A percentile compares a stretch with the other conserved stretches of the same genome.
Evolutionary conservation across 192 early-diverging fungal genomes (phyloP).

Genomic region (Rhizophagus clarus): DNA sequence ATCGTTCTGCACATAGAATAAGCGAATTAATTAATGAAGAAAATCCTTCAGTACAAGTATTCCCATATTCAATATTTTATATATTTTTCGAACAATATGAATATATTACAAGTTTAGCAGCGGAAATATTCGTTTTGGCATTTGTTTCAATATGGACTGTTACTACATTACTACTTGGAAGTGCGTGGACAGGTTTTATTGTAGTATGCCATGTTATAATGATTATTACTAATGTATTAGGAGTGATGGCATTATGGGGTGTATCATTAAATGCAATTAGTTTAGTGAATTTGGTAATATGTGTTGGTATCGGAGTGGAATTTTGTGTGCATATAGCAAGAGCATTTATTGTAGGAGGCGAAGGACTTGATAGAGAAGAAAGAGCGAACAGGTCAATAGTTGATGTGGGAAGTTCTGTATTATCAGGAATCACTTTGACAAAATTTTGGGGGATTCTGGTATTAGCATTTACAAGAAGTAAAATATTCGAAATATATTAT

Average conservation of each 20-base stretch:
- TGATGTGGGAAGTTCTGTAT: constrained; percentile 66
- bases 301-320: constrained; percentile 69
- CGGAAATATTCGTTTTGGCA: constrained; percentile 52
- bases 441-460: constrained; percentile 69
- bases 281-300: constrained; percentile 66
- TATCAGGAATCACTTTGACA: constrained; percentile 65
- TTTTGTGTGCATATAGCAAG: constrained; percentile 69
- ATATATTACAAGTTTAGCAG: constrained; percentile 52
- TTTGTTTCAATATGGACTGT: constrained; percentile 56
- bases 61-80: constrained; percentile 66
- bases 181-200: constrained; percentile 51
- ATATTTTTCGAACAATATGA: constrained; percentile 72
- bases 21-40: constrained; percentile 48
- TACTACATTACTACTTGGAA: constrained; percentile 53
- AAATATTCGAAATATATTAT: constrained; percentile 72
- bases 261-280: constrained; percentile 66
- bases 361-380: constrained; percentile 44
- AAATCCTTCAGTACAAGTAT: constrained; percentile 48
- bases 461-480: constrained; percentile 65
- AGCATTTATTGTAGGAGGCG: constrained; percentile 53
- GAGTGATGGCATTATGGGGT: constrained; percentile 57
- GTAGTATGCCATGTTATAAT: constrained; percentile 58
- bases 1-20: constrained; percentile 58
- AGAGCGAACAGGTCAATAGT: constrained; percentile 50
- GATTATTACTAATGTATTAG: constrained; percentile 61